Evolutionary conservation across 1,284 basidiomycete genomes (phyloP).

Genomic region (Neonothopanus nambi): DNA sequence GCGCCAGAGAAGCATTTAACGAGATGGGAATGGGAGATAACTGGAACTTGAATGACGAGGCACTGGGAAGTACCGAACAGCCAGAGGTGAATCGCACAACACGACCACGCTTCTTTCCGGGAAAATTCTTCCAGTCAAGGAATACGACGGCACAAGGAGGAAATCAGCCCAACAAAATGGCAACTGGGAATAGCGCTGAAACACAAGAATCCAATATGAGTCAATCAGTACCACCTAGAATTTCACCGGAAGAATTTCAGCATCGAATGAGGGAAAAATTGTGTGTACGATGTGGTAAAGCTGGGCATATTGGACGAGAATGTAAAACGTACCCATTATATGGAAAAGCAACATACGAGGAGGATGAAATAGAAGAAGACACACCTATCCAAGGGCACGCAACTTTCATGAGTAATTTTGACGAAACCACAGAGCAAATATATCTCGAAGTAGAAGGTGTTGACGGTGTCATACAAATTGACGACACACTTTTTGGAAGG

Average conservation of each 20-base stretch:
- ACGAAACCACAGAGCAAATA: not conserved
- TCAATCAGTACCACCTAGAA: not conserved
- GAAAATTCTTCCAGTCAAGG: not conserved
- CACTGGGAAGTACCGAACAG: not conserved
- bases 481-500: not conserved
- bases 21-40: not conserved
- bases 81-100: not conserved
- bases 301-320: too few species aligned
- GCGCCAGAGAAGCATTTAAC: conserved; percentile 1
- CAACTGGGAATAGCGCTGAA: too few species aligned
- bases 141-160: not conserved
- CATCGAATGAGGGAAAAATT: not conserved
- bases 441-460: not conserved
- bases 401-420: not conserved
- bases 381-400: not conserved
- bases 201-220: not conserved
- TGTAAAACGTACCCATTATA: too few species aligned
- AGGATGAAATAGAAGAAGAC: too few species aligned
- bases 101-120: too few species aligned
- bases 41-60: too few species aligned
- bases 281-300: not conserved
- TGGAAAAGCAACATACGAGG: too few species aligned
- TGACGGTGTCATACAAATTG: not conserved
- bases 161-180: not conserved
- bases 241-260: not conserved